Evolutionary conservation across 1,139 yeast genomes (phyloP).

Genomic region (Ashbya aceris): DNA sequence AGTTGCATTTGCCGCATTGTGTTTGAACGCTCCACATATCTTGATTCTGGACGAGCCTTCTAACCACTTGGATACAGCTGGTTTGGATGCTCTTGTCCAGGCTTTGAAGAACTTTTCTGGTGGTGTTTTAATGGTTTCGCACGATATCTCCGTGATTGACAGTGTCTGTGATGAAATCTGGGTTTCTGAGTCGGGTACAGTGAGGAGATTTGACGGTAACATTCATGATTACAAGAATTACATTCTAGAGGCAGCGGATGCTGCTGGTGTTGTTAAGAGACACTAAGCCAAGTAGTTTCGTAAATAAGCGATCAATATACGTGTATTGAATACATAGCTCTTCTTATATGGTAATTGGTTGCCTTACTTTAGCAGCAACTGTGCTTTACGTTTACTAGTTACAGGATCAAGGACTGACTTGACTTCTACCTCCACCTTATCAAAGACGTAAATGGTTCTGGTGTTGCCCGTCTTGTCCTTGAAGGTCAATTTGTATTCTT

Average conservation of each 20-base stretch:
- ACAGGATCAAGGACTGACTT: conserved; percentile 74
- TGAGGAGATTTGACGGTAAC: conserved; percentile 69
- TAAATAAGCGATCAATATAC: neutral
- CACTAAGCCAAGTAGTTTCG: conserved; percentile 37
- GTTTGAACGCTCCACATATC: conserved; percentile 86
- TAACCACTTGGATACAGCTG: conserved; percentile 96
- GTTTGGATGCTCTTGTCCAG: conserved; percentile 88
- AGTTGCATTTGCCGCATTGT: conserved; percentile 94
- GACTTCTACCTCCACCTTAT: conserved; percentile 74
- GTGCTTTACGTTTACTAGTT: conserved; percentile 91
- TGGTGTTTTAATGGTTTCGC: conserved; percentile 95
- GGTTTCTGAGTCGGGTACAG: conserved; percentile 85
- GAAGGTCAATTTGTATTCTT: conserved; percentile 59
- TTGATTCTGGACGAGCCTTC: conserved; percentile 96
- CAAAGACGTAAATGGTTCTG: conserved; percentile 64
- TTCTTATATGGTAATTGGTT: neutral
- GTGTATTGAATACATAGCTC: neutral
- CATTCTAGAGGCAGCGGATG: conserved; percentile 67
- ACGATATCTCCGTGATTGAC: conserved; percentile 86
- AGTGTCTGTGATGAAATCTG: conserved; percentile 87
- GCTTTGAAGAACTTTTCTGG: conserved; percentile 85
- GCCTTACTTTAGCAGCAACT: conserved; percentile 45
- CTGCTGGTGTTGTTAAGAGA: conserved; percentile 78
- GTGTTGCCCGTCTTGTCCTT: conserved; percentile 36
- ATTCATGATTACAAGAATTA: conserved; percentile 86